Conservation (phyloP, 805 yeast genomes). For the Wickerhamiella allomyrinae region DNA sequence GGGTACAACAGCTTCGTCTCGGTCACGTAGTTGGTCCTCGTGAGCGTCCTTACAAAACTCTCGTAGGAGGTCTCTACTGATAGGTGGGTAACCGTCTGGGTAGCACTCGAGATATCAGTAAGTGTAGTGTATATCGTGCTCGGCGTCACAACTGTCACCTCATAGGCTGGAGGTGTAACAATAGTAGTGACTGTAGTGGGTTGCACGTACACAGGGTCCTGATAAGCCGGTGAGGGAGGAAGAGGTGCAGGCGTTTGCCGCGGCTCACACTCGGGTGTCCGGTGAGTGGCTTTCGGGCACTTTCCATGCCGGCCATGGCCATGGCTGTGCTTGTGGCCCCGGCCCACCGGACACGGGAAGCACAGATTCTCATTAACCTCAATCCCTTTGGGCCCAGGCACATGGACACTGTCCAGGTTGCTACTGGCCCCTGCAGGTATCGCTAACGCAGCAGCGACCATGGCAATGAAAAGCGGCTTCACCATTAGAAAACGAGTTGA, state of each 20-base stretch:
- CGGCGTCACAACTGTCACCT: neutral
- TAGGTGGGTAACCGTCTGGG: neutral
- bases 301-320: too few relatives aligned
- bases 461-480: neutral
- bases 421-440: neutral
- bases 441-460: neutral
- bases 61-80: neutral
- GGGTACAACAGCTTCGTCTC: neutral
- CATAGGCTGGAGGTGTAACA: too few relatives aligned
- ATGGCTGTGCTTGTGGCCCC: neutral
- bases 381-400: neutral
- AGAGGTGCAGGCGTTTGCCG: too few relatives aligned
- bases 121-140: neutral
- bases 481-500: neutral
- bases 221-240: too few relatives aligned
- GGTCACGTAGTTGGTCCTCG: neutral
- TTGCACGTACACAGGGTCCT: too few relatives aligned
- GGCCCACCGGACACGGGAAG: neutral
- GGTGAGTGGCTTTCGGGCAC: too few relatives aligned
- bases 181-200: too few relatives aligned
- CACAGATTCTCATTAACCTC: neutral
- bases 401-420: neutral
- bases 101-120: neutral
- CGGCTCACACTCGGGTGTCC: too few relatives aligned
- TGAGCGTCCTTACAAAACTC: neutral